These are phyloP conservation scores for Colletotrichum higginsianum DNA, from an alignment of 2,329 filamentous ascomycete genomes.

Conservation along the genomic window DNA sequence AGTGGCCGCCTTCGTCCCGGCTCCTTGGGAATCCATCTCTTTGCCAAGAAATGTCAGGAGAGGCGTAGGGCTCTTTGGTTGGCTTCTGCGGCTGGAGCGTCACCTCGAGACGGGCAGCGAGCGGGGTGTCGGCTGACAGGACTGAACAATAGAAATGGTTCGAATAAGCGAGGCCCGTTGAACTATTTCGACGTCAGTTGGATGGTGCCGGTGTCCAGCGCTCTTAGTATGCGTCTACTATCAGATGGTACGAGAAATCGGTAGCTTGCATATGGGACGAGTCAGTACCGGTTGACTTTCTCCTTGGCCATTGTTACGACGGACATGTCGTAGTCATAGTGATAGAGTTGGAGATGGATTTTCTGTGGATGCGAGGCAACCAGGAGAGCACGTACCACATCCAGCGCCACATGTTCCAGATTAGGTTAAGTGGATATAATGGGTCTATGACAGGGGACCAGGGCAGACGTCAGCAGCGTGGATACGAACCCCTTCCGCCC, in stretches of 20 bases:
- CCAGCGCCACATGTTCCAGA: not conserved
- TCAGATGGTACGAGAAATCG: slow-evolving; percentile 17
- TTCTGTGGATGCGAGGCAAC: not conserved
- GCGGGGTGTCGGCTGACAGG: not conserved
- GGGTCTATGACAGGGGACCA: not conserved
- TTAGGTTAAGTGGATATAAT: slow-evolving; percentile 3
- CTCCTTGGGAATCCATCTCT: slow-evolving; percentile 1
- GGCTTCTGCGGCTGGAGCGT: not conserved
- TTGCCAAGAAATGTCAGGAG: slow-evolving; percentile 25
- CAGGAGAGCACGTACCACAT: not conserved
- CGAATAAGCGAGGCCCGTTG: slow-evolving; percentile 5
- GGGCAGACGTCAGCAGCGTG: not conserved
- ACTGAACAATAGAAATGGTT: not conserved
- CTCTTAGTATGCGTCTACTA: slow-evolving; percentile 20
- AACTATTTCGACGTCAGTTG: not conserved
- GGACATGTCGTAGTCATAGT: not conserved
- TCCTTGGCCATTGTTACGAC: not conserved
- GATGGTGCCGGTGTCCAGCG: slow-evolving; percentile 8
- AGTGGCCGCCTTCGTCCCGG: slow-evolving; percentile 7
- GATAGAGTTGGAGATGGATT: not conserved
- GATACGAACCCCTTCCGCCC: not conserved
- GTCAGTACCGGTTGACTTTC: slow-evolving; percentile 23
- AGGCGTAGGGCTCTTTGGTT: not conserved
- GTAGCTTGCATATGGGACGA: slow-evolving; percentile 32
- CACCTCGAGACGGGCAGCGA: not conserved